These are phyloP conservation scores for Scorias spongiosa DNA, from an alignment of 2,329 filamentous ascomycete genomes.

Conservation along the genomic window DNA sequence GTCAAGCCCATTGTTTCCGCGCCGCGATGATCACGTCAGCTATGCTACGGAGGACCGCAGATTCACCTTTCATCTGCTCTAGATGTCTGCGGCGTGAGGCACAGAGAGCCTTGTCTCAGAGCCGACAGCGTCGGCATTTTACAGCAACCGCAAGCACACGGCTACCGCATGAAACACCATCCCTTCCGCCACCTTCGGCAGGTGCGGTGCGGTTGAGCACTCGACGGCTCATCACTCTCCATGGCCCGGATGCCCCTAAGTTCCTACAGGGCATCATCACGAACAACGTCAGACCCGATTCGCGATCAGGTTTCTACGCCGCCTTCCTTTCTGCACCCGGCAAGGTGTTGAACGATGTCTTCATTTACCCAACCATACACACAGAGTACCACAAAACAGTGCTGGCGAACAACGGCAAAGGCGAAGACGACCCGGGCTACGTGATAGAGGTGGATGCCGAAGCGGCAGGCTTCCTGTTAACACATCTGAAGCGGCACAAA, in stretches of 20 bases:
- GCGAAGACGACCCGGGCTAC: constrained; percentile 37
- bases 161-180: background rate
- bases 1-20: too few species aligned
- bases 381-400: constrained; percentile 12
- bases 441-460: constrained; percentile 69
- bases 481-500: constrained; percentile 73
- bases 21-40: too few species aligned
- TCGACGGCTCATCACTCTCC: constrained; percentile 63
- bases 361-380: constrained; percentile 55
- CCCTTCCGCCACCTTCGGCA: constrained; percentile 29
- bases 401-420: constrained; percentile 8
- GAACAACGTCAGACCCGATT: constrained; percentile 43
- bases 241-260: constrained; percentile 62
- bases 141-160: too few species aligned
- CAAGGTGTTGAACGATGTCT: constrained; percentile 74
- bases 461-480: constrained; percentile 46
- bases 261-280: constrained; percentile 86
- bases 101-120: too few species aligned
- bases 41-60: too few species aligned
- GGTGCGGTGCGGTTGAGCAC: constrained; percentile 46
- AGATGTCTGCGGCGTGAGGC: too few species aligned
- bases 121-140: too few species aligned
- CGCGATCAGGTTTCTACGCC: constrained; percentile 50
- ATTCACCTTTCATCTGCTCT: too few species aligned
- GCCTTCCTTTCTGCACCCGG: constrained; percentile 75